A percentile compares a stretch with the other conserved stretches of the same genome.
phyloP scores from a whole-genome alignment of 441 rosid genomes.

The Codiaeum variegatum region DNA sequence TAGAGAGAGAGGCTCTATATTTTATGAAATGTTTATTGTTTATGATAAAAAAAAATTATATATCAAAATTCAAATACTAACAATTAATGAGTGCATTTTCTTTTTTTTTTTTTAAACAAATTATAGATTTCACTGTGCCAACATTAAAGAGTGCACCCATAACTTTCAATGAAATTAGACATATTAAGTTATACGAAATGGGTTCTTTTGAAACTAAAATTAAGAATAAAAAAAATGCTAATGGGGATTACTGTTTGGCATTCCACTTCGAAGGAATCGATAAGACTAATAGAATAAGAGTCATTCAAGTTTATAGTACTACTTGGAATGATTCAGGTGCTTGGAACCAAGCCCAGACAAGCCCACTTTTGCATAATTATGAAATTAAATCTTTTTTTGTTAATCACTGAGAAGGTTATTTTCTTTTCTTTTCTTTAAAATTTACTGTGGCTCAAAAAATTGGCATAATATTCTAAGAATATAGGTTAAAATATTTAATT shows the following conservation, averaged over 20 bases:
- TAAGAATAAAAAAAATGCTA: neutral
- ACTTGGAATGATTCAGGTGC: slow-evolving; percentile 1
- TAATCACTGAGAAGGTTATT: too few relatives aligned
- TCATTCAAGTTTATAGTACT: neutral
- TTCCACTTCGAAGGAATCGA: neutral
- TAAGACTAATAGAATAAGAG: neutral
- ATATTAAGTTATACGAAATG: neutral
- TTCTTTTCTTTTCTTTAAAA: neutral
- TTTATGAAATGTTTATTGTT: too few relatives aligned
- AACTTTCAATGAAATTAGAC: neutral
- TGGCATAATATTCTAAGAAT: neutral
- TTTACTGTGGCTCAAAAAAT: neutral
- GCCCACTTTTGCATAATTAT: neutral
- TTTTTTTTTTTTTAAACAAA: neutral
- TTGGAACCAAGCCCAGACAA: neutral
- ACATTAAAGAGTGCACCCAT: neutral
- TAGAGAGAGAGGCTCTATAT: too few relatives aligned
- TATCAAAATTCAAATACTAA: too few relatives aligned
- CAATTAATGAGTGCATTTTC: too few relatives aligned
- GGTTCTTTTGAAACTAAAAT: neutral
- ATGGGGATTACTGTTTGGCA: neutral
- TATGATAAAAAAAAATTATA: too few relatives aligned
- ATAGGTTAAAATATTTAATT: too few relatives aligned
- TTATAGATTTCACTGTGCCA: neutral
- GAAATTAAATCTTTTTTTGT: neutral